Conservation (phyloP, 2,329 filamentous ascomycete genomes). For the Neobulgaria alba region DNA sequence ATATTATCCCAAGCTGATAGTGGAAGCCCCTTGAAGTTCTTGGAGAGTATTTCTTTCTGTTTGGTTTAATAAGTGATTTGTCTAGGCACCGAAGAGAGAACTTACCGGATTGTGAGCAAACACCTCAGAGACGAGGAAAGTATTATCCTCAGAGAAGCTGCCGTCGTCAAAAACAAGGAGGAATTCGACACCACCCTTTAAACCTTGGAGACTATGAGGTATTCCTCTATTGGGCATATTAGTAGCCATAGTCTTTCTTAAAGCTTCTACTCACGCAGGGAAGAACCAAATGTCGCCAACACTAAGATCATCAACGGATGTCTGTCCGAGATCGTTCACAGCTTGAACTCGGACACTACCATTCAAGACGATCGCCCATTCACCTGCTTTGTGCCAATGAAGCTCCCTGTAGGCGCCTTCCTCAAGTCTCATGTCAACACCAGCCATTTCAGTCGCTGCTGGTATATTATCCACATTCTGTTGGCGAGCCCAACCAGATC, state of each 20-base stretch:
- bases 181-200: slow-evolving; percentile 58
- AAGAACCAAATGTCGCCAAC: slow-evolving; percentile 79
- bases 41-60: slow-evolving; percentile 44
- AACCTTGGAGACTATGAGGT: slow-evolving; percentile 67
- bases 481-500: slow-evolving; percentile 70
- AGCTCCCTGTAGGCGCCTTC: slow-evolving; percentile 66
- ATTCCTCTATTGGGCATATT: slow-evolving; percentile 43
- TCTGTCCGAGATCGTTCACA: slow-evolving; percentile 66
- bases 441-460: slow-evolving; percentile 60
- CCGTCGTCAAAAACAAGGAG: slow-evolving; percentile 54
- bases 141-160: slow-evolving; percentile 57
- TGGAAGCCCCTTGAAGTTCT: slow-evolving; percentile 40
- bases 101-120: slow-evolving; percentile 48
- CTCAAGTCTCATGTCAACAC: slow-evolving; percentile 71
- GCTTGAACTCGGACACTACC: slow-evolving; percentile 64
- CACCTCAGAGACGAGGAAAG: slow-evolving; percentile 61
- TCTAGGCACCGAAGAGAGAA: slow-evolving; percentile 12
- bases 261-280: slow-evolving; percentile 43
- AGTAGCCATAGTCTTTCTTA: background rate
- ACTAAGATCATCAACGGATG: slow-evolving; percentile 67
- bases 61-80: too few relatives aligned
- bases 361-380: slow-evolving; percentile 69
- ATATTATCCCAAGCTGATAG: slow-evolving; percentile 39
- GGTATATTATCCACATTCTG: slow-evolving; percentile 59
- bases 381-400: slow-evolving; percentile 74